Base-by-base conservation (phyloP, 2,329 filamentous ascomycete genomes). In the Monilinia laxa region DNA sequence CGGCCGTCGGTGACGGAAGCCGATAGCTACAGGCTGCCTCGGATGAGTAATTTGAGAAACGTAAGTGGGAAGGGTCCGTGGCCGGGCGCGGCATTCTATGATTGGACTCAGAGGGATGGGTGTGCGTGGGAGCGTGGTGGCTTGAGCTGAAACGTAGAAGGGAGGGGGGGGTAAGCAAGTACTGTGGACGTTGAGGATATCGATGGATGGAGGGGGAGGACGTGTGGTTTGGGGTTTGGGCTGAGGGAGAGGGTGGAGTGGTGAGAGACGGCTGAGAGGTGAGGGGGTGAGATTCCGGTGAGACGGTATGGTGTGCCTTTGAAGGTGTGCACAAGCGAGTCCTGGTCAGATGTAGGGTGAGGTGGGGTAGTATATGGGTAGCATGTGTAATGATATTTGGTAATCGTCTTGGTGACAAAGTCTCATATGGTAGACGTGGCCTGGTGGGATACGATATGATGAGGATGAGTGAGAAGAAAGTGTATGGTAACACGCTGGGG, bases 61-160 rank as follows among this genome's bases (percentile, higher is more conserved):
- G 57, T 49, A 59, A 59, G 28, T 4, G 28, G 10, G 20, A 55
- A 55, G 28, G n/a, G 16, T 5, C 28, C 9, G n/a, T n/a, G n/a
- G n/a, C n/a, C n/a, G n/a, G n/a, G n/a, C n/a, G 11, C 9, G 20
- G 2, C 9, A 3, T 4, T 14, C 10, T 31, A 18, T 49, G 57
- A 49, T 49, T 49, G 20, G 42, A 35, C 18, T 25, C 20, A 16
- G 18, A 49, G 31, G 4, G n/a, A 5, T 59, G 12, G 25, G 23
- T 59, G 7, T 49, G 42, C 16, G 31, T 18, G 20, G 20, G 14
- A 14, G 2, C 2, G 20, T 23, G 28, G 28, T 60, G 42, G 57
- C 57, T 35, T n/a, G 28, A 60, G 57, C 57, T 60, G 57, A 60
- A 60, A 60, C 42, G 23, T 49, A 51, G 14, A 51, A 11, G 9